Conservation (phyloP, 2,329 filamentous ascomycete genomes). For the Epichloe hybrida region DNA sequence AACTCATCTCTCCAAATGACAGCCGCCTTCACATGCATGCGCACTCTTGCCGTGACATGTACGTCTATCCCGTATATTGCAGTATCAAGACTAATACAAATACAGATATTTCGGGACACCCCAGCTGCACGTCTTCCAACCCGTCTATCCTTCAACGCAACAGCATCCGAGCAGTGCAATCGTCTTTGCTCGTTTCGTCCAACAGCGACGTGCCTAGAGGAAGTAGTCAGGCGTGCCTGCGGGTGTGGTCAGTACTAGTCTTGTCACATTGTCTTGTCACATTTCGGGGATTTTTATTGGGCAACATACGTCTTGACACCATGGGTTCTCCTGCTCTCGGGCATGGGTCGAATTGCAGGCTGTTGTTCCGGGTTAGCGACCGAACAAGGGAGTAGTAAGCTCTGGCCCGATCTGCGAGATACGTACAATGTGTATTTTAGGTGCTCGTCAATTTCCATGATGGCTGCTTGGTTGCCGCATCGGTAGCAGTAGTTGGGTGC, state of each 20-base stretch:
- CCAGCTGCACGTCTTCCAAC: constrained; percentile 9
- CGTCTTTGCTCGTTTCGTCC: not conserved
- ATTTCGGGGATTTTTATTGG: not conserved
- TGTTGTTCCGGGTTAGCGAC: constrained; percentile 27
- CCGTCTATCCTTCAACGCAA: constrained; percentile 10
- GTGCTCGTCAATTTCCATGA: constrained; percentile 99
- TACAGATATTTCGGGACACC: constrained; percentile 15
- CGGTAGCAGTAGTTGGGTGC: constrained; percentile 95
- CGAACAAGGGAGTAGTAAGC: not conserved
- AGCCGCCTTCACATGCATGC: constrained; percentile 3
- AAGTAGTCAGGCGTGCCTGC: constrained; percentile 59
- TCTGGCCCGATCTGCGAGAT: not conserved
- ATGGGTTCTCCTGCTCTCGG: constrained; percentile 94
- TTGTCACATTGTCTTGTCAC: not conserved
- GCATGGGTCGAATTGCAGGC: constrained; percentile 98
- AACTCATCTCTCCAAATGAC: no score
- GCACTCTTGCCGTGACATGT: constrained; percentile 6
- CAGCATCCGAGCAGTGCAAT: constrained; percentile 6
- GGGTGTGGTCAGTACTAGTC: not conserved
- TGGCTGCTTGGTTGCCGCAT: constrained; percentile 98
- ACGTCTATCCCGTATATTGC: constrained; percentile 8
- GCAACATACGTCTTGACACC: constrained; percentile 72
- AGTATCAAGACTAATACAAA: constrained; percentile 12
- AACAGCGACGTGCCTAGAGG: constrained; percentile 44
- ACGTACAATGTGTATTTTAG: constrained; percentile 98